Percentiles rank a stretch among this genome's conserved stretches.
phyloP scores from a whole-genome alignment of 257 asterid species.

The Nicotiana knightiana region DNA sequence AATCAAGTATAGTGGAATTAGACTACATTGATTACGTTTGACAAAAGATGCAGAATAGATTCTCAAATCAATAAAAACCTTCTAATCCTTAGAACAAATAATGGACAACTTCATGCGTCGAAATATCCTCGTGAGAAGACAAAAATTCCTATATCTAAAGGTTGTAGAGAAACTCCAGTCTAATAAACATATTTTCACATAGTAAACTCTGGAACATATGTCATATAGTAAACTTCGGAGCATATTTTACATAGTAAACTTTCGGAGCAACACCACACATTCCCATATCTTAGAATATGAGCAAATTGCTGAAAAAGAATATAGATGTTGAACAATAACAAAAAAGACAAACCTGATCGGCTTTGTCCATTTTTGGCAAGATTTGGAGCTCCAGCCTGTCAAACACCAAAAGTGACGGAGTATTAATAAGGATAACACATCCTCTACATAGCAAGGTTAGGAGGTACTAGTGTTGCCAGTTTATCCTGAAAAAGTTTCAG shows the following conservation, averaged over 20 bases:
- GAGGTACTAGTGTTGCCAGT: background rate
- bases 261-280: background rate
- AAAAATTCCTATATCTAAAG: background rate
- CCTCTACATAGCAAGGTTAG: background rate
- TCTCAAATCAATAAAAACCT: background rate
- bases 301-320: background rate
- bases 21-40: background rate
- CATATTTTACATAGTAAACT: background rate
- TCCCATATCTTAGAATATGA: background rate
- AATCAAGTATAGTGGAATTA: background rate
- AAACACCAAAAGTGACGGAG: background rate
- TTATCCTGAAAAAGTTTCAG: background rate
- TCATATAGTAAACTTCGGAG: background rate
- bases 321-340: background rate
- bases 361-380: conserved; percentile 21
- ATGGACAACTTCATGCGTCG: background rate
- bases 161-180: background rate
- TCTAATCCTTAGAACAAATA: background rate
- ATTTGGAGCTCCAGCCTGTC: conserved; percentile 44
- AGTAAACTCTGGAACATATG: background rate
- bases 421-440: background rate
- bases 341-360: conserved; percentile 35
- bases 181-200: background rate
- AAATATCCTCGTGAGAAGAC: background rate
- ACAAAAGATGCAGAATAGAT: background rate